Base-by-base conservation (phyloP, 306 rosid species). In the Argentina anserina region DNA sequence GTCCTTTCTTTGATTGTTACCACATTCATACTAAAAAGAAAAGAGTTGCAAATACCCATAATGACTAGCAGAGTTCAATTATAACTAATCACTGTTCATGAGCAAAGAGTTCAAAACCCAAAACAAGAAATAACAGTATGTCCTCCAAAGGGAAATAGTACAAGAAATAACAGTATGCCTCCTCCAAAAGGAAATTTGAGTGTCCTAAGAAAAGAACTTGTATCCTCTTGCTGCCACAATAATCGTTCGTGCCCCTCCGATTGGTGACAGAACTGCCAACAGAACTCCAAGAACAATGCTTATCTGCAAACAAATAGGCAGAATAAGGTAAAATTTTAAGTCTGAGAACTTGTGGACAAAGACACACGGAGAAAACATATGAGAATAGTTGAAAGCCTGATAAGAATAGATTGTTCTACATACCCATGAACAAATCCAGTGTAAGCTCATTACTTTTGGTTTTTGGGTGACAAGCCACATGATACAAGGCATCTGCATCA, bases 211-310 rank as follows among this genome's bases (percentile, higher is more conserved):
- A 62, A 86, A 90, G 6, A 86, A 7, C 73, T 72, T 69, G 74
- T 87, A 88, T 31, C 67, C 55, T 55, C 78, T 81, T 9, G 79
- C 82, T 0, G 86, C 81, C 28, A 86, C 4, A 71, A 90, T 7
- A 64, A 90, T 88, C 36, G 86, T 84, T 5, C 88, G 70, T 20
- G 79, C 21, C 79, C 96, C 93, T 76, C 96, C 93, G 18, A 88
- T 71, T 0, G 93, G 93, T 42, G 96, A 84, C 34, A 85, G 14
- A 5, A 37, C 0, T 11, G 88, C 83, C 61, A 90, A 81, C 34
- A 61, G 0, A 49, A 56, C 0, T 0, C 93, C 91, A 28, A 76
- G 0, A 28, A 65, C 3, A 1, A 73, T 47, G 7, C 87, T 70
- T 31, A 15, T 0, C 90, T 90, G 88, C 25, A 55, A 77, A 23